Percentiles rank a stretch among this genome's conserved stretches.
These are phyloP conservation scores for Calendula officinalis DNA, from an alignment of 129 eudicot genomes.

Conservation along the genomic window DNA sequence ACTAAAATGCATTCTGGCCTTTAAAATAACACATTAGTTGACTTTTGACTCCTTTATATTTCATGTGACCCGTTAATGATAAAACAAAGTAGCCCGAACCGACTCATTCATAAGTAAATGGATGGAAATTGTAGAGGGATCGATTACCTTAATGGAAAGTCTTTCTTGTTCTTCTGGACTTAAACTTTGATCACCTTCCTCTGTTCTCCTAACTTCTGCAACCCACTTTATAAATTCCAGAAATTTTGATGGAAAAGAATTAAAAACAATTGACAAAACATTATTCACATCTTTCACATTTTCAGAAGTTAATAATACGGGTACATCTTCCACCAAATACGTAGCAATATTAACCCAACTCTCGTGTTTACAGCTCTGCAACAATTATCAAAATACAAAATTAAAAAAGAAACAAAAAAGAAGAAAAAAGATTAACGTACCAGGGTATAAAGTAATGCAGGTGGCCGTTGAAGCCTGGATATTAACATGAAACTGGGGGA, in stretches of 20 bases:
- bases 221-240: slow-evolving; percentile 92
- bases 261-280: slow-evolving; percentile 64
- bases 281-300: slow-evolving; percentile 48
- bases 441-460: slow-evolving; percentile 91
- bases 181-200: slow-evolving; percentile 65
- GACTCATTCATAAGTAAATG: not conserved
- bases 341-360: slow-evolving; percentile 83
- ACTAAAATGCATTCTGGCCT: too few species aligned
- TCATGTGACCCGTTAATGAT: not conserved
- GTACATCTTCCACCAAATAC: slow-evolving; percentile 88
- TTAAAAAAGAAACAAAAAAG: not conserved
- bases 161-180: slow-evolving; percentile 87
- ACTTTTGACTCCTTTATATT: too few species aligned
- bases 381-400: slow-evolving; percentile 10
- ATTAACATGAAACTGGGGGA: slow-evolving; percentile 82
- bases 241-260: slow-evolving; percentile 77
- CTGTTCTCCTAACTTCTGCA: slow-evolving; percentile 87
- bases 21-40: not conserved
- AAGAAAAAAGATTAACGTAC: slow-evolving; percentile 38
- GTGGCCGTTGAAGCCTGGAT: slow-evolving; percentile 83
- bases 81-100: not conserved
- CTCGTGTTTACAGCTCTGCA: slow-evolving; percentile 95
- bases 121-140: not conserved
- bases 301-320: slow-evolving; percentile 56
- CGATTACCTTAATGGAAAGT: slow-evolving; percentile 59